phyloP scores from a whole-genome alignment of 2,329 filamentous ascomycete genomes.

The Fusarium sacchari region DNA sequence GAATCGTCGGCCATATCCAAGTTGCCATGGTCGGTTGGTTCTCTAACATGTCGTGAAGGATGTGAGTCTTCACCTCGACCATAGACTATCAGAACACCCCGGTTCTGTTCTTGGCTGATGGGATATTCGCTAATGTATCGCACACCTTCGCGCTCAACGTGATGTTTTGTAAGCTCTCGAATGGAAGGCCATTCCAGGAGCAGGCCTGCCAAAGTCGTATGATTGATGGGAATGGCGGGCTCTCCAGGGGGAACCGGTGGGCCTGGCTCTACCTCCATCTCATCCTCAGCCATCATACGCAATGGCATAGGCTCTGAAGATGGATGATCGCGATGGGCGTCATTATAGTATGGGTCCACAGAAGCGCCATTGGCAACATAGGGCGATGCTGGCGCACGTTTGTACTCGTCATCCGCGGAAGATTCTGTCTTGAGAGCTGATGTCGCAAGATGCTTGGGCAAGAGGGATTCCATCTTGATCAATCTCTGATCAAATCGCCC shows the following conservation, averaged over 20 bases:
- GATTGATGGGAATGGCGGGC: constrained; percentile 81
- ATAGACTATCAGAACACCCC: constrained; percentile 79
- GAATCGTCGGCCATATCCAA: constrained; percentile 59
- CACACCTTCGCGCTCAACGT: constrained; percentile 60
- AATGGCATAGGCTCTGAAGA: constrained; percentile 41
- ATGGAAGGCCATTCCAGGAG: constrained; percentile 80
- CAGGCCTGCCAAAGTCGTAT: constrained; percentile 89
- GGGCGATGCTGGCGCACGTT: constrained; percentile 37
- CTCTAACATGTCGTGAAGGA: constrained; percentile 60
- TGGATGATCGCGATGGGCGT: constrained; percentile 42
- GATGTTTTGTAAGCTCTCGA: constrained; percentile 66
- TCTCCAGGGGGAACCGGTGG: constrained; percentile 66
- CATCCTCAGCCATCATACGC: constrained; percentile 55
- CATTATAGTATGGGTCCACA: constrained; percentile 37
- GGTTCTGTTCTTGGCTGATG: constrained; percentile 76
- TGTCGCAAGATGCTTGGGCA: constrained; percentile 34
- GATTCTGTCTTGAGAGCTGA: constrained; percentile 44
- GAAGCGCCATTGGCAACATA: constrained; percentile 36
- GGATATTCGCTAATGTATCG: constrained; percentile 76
- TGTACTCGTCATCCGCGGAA: constrained; percentile 45
- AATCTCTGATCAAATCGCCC: constrained; percentile 52
- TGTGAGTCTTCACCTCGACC: constrained; percentile 81
- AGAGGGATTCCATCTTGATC: constrained; percentile 48
- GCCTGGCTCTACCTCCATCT: constrained; percentile 62
- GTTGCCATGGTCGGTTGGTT: constrained; percentile 51